phyloP scores from a whole-genome alignment of 495 filamentous ascomycete genomes.

The Penicillium roqueforti region DNA sequence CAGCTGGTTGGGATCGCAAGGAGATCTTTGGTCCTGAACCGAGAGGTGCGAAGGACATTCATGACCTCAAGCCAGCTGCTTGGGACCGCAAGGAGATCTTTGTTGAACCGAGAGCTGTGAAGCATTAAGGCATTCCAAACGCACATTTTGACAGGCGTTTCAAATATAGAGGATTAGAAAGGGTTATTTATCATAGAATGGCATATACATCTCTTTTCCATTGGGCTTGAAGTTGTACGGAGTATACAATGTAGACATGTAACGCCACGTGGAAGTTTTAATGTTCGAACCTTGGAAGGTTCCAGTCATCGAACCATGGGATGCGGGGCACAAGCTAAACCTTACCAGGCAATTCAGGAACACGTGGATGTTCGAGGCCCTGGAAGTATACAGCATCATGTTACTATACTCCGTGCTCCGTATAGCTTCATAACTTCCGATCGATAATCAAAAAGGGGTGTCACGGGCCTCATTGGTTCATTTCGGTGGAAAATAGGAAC shows the following conservation, averaged over 20 bases:
- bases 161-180: neutral
- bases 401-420: no score
- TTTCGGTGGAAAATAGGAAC: neutral
- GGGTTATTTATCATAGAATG: neutral
- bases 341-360: conserved; percentile 8
- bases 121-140: neutral
- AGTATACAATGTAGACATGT: no score
- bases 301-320: conserved; percentile 2
- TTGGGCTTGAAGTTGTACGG: neutral
- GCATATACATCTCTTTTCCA: conserved; percentile 1
- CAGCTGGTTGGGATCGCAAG: conserved; percentile 74
- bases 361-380: neutral
- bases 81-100: conserved; percentile 79
- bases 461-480: neutral
- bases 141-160: neutral
- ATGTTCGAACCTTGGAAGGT: neutral
- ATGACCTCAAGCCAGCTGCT: conserved; percentile 61
- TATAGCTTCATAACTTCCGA: neutral
- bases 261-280: no score
- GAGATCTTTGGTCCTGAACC: conserved; percentile 54
- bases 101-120: neutral
- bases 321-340: conserved; percentile 12
- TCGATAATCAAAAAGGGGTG: neutral
- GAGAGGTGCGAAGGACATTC: conserved; percentile 53
- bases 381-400: neutral